Percentiles rank a stretch among this genome's conserved stretches.
Evolutionary conservation across 345 rosid species (phyloP).

Genomic region (Eucalyptus pauciflora): DNA sequence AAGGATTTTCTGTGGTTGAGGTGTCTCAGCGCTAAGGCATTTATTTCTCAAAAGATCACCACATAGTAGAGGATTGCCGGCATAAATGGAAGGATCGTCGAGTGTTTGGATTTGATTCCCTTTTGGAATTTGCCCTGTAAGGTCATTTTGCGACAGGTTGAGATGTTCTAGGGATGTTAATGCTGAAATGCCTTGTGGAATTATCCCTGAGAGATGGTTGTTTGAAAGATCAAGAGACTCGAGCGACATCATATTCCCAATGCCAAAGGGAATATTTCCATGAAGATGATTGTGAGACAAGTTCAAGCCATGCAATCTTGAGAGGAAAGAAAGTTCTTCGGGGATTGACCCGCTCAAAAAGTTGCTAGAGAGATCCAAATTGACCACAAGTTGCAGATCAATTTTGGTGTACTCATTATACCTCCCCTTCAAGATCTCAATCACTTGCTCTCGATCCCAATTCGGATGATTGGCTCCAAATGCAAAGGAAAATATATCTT

Average conservation of each 20-base stretch:
- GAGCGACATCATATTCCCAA: background rate
- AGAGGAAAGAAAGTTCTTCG: background rate
- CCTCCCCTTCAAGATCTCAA: background rate
- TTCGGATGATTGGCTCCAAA: background rate
- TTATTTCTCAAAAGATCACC: background rate
- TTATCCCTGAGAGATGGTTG: conserved; percentile 5
- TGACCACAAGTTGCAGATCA: background rate
- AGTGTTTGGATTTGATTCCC: background rate
- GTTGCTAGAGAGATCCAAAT: conserved; percentile 18
- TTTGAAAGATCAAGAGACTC: conserved; percentile 14
- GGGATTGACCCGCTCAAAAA: conserved; percentile 6
- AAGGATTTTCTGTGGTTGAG: background rate
- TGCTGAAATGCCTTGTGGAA: conserved; percentile 1
- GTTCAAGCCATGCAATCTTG: conserved; percentile 3
- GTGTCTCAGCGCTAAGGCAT: background rate
- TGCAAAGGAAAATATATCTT: too few relatives aligned
- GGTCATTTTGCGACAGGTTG: conserved; percentile 12
- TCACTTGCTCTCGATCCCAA: too few relatives aligned
- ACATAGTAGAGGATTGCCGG: background rate
- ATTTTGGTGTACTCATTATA: background rate
- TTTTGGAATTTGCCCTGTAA: background rate
- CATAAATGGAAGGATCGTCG: background rate
- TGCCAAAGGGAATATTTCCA: background rate
- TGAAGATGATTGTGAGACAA: conserved; percentile 1
- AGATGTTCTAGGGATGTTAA: background rate